Base-by-base conservation (phyloP, 2,329 filamentous ascomycete species). In the Fusarium acutatum region DNA sequence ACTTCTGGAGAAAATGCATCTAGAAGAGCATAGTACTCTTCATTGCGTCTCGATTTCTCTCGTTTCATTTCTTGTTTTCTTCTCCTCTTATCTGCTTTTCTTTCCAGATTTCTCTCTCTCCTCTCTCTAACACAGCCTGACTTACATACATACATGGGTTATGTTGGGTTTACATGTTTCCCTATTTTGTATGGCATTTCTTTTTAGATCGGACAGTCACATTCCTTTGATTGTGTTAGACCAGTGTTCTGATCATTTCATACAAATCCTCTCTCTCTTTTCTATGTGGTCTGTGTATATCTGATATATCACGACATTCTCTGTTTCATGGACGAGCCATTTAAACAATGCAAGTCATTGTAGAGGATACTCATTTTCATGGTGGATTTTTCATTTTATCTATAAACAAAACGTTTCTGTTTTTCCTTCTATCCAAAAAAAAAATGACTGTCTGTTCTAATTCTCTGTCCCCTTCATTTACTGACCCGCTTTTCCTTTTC, bases 151-250 rank as follows among this genome's bases (percentile, higher is more conserved):
- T n/a, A 56, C 32, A 46, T 26, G 26, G 38, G 37, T 32, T 59
- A 43, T 38, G 41, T 54, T 35, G 60, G 57, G 43, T 20, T 44
- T 20, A 35, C 32, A 12, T 43, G 50, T 35, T 35, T 59, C 37
- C n/a, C 38, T 20, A 38, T 43, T 24, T 50, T 60, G 38, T 22
- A 61, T 59, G 53, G 32, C 54, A 24, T 60, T 60, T 47, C 30
- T 58, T 53, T 12, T 49, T 18, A n/a, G 30, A 54, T 24, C 32
- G 37, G 46, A 62, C 35, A 49, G 30, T 43, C 58, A 50, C 63
- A 57, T 60, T 72, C 47, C 30, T 66, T 74, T 68, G 41, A 46
- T 54, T 41, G 24, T 34, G 58, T 38, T 26, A 52, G 52, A 50
- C 46, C 61, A 58, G 26, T 54, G 62, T 62, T 47, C 35, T 66